Conservation (phyloP, 768 basidiomycete species). For the Mycena albidolilacea region DNA sequence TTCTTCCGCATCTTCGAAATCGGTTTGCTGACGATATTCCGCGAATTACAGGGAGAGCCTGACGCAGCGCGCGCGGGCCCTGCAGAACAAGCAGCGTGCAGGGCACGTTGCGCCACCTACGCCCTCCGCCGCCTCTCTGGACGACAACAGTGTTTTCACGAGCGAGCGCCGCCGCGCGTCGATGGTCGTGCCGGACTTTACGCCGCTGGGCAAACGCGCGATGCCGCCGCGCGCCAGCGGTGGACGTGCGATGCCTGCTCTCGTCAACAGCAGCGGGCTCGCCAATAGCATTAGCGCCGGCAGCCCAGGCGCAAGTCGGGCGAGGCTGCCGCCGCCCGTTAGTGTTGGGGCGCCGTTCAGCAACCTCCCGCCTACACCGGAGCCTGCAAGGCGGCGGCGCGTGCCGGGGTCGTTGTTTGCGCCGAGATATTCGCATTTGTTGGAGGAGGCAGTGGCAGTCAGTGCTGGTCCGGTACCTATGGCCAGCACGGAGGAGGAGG, state of each 20-base stretch:
- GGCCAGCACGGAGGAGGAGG: neutral
- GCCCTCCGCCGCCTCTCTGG: slow-evolving; percentile 36
- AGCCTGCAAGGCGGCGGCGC: slow-evolving; percentile 31
- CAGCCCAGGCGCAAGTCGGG: too few relatives aligned
- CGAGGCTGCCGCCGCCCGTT: slow-evolving; percentile 36
- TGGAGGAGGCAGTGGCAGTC: slow-evolving; percentile 68
- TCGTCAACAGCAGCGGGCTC: slow-evolving; percentile 19
- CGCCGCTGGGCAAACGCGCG: slow-evolving; percentile 58
- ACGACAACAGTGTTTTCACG: slow-evolving; percentile 32
- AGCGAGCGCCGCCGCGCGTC: slow-evolving; percentile 36
- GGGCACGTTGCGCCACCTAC: slow-evolving; percentile 70
- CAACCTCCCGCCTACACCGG: slow-evolving; percentile 44
- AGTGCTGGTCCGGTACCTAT: neutral
- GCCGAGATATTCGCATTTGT: slow-evolving; percentile 70
- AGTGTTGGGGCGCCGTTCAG: slow-evolving; percentile 46
- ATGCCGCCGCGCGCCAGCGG: slow-evolving; percentile 43
- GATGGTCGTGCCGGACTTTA: slow-evolving; percentile 69
- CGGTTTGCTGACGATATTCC: neutral
- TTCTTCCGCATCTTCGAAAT: slow-evolving; percentile 3
- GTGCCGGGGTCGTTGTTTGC: slow-evolving; percentile 62
- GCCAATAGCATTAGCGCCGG: neutral
- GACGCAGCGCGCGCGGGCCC: slow-evolving; percentile 64
- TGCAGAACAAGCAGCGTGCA: slow-evolving; percentile 72
- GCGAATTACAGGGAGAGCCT: slow-evolving; percentile 62
- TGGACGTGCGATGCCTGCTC: slow-evolving; percentile 38